A percentile compares a stretch with the other conserved stretches of the same genome.
Conservation (phyloP, 2,329 filamentous ascomycete genomes). For the Fusarium sp. region DNA sequence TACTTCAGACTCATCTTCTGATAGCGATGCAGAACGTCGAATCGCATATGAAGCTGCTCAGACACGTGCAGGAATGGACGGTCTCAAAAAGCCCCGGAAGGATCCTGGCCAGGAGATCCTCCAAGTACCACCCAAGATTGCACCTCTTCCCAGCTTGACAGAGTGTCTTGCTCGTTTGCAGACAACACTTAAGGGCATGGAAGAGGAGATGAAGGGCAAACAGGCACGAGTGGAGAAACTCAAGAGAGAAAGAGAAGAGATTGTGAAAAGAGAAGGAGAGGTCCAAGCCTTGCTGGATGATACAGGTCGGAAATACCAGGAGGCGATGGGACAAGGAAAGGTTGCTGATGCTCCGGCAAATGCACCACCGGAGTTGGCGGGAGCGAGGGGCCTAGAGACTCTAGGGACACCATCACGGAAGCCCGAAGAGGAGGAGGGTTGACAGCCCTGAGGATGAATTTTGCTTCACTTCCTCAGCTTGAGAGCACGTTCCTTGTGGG, state of each 20-base stretch:
- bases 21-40: constrained; percentile 77
- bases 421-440: constrained; percentile 35
- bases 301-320: constrained; percentile 74
- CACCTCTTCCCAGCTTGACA: constrained; percentile 79
- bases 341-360: constrained; percentile 25
- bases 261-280: constrained; percentile 78
- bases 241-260: constrained; percentile 74
- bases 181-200: constrained; percentile 71
- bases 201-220: constrained; percentile 70
- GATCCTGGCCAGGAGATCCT: constrained; percentile 54
- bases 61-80: constrained; percentile 87
- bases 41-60: constrained; percentile 91
- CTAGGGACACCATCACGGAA: constrained; percentile 47
- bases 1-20: constrained; percentile 72
- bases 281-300: constrained; percentile 85
- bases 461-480: neutral
- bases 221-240: constrained; percentile 74
- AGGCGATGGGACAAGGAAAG: constrained; percentile 53
- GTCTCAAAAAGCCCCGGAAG: constrained; percentile 62
- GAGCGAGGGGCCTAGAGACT: constrained; percentile 52
- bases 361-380: constrained; percentile 40
- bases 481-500: neutral
- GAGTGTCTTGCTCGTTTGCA: constrained; percentile 75
- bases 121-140: constrained; percentile 78
- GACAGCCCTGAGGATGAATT: neutral